Percentiles rank a stretch among this genome's conserved stretches.
Evolutionary conservation across 2,329 filamentous ascomycete genomes (phyloP).

Genomic region (Ophiostoma triangulosporum): DNA sequence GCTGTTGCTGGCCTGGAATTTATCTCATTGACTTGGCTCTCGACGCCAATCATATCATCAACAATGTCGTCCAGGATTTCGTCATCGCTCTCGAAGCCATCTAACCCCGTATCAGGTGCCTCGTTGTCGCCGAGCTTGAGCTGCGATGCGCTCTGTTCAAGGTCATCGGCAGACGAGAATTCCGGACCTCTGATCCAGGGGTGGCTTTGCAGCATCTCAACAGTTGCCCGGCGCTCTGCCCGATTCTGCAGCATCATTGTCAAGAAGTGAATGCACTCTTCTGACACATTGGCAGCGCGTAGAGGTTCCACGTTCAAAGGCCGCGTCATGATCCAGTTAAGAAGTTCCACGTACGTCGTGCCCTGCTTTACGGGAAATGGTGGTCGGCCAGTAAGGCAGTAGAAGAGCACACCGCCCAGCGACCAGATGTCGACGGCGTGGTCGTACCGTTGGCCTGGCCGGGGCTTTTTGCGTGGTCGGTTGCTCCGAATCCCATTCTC

Average conservation of each 20-base stretch:
- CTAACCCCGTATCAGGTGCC: constrained; percentile 1
- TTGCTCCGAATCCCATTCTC: constrained; percentile 41
- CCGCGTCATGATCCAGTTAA: constrained; percentile 75
- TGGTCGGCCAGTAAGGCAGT: constrained; percentile 62
- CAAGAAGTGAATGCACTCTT: constrained; percentile 59
- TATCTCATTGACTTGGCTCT: constrained; percentile 20
- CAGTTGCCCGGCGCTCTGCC: constrained; percentile 62
- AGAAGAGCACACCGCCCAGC: constrained; percentile 82
- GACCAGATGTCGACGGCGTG: constrained; percentile 96
- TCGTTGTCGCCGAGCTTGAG: constrained; percentile 36
- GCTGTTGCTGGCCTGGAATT: constrained; percentile 13
- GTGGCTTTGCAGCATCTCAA: constrained; percentile 55
- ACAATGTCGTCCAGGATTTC: constrained; percentile 18
- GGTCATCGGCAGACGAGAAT: constrained; percentile 41
- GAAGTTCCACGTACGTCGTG: constrained; percentile 63
- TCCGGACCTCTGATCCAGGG: constrained; percentile 49
- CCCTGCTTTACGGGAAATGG: constrained; percentile 71
- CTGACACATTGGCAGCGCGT: constrained; percentile 42
- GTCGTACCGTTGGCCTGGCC: constrained; percentile 56
- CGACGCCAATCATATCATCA: constrained; percentile 16
- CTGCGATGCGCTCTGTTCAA: constrained; percentile 47
- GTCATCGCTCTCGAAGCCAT: constrained; percentile 16
- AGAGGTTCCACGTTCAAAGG: constrained; percentile 55
- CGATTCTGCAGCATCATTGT: constrained; percentile 68
- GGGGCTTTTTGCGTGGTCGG: constrained; percentile 49